phyloP scores from a whole-genome alignment of 139 green algal genomes.

The Mychonastes homosphaera region DNA sequence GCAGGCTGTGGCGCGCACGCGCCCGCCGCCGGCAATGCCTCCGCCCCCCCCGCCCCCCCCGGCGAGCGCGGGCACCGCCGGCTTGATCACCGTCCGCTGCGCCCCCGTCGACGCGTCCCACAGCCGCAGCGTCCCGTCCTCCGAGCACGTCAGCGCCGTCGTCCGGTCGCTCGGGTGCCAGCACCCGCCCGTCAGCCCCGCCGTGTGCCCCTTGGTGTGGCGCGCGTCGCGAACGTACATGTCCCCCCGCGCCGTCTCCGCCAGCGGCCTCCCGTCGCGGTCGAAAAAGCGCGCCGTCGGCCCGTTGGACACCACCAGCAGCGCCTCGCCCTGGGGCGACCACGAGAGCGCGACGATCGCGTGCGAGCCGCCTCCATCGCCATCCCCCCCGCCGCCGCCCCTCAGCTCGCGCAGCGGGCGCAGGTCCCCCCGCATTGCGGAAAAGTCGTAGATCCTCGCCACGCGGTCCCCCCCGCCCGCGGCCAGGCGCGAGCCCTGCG shows the following conservation, averaged over 20 bases:
- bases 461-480: conserved; percentile 70
- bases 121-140: conserved; percentile 79
- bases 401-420: conserved; percentile 57
- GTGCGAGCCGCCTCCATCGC: conserved; percentile 22
- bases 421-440: conserved; percentile 82
- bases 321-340: conserved; percentile 64
- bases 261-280: conserved; percentile 62
- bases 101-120: conserved; percentile 69
- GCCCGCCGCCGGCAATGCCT: conserved; percentile 24
- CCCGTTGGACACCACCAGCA: conserved; percentile 52
- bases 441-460: conserved; percentile 81
- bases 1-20: conserved; percentile 66
- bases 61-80: conserved; percentile 41
- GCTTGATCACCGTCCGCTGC: conserved; percentile 88
- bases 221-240: conserved; percentile 92
- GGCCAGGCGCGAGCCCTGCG: conserved; percentile 56
- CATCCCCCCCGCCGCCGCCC: neutral
- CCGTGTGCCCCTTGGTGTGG: conserved; percentile 91
- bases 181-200: conserved; percentile 52
- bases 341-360: conserved; percentile 58
- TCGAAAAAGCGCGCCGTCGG: conserved; percentile 52
- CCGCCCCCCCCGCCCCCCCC: no score
- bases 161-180: conserved; percentile 84
- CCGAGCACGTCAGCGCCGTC: conserved; percentile 66
- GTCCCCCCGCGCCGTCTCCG: conserved; percentile 75